phyloP scores from a whole-genome alignment of 257 asterid species.

The Linaria vulgaris region DNA sequence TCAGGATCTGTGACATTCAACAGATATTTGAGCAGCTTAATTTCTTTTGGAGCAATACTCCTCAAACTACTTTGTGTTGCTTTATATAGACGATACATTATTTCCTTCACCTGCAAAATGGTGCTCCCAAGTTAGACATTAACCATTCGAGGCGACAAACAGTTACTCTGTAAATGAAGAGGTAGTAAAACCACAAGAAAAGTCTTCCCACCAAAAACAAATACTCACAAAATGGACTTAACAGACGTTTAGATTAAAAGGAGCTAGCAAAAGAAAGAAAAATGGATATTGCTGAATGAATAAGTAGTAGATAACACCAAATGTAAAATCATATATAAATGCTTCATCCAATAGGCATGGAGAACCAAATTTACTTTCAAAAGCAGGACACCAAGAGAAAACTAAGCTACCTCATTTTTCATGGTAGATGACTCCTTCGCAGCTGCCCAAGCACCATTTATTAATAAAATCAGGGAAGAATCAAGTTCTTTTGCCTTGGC shows the following conservation, averaged over 20 bases:
- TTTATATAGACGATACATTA: constrained; percentile 83
- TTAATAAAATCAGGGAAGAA: constrained; percentile 83
- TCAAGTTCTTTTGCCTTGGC: constrained; percentile 88
- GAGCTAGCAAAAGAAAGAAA: not conserved
- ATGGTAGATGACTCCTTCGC: constrained; percentile 80
- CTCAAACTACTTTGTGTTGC: constrained; percentile 80
- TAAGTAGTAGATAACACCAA: constrained; percentile 2
- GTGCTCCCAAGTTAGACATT: constrained; percentile 7
- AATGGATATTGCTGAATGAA: not conserved
- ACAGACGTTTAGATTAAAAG: too few relatives aligned
- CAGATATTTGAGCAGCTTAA: constrained; percentile 73
- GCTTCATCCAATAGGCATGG: too few relatives aligned
- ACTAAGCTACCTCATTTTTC: constrained; percentile 71
- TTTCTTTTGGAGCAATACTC: constrained; percentile 88
- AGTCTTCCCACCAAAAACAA: too few relatives aligned
- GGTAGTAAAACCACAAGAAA: not conserved
- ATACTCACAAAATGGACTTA: too few relatives aligned
- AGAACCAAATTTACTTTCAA: not conserved
- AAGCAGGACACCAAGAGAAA: not conserved
- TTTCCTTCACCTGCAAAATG: constrained; percentile 70
- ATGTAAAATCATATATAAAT: not conserved
- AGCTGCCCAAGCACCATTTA: constrained; percentile 89
- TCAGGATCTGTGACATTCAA: constrained; percentile 90
- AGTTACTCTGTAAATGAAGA: constrained; percentile 8
- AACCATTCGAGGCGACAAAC: not conserved